Evolutionary conservation across 2,329 filamentous ascomycete genomes (phyloP).

Genomic region (Xylaria sp.): DNA sequence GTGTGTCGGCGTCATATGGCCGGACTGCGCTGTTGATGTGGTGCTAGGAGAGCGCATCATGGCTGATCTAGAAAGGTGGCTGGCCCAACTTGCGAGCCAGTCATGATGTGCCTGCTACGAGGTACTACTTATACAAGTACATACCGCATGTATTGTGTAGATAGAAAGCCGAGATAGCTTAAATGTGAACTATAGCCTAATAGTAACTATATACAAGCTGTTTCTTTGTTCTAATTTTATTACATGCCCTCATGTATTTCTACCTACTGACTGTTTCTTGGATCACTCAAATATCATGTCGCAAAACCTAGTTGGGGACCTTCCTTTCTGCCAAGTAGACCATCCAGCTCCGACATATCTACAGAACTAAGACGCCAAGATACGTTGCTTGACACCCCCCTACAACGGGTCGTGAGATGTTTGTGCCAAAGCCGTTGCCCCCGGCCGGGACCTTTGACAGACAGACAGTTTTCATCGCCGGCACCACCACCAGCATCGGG

Average conservation of each 20-base stretch:
- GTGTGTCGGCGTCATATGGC: conserved; percentile 31
- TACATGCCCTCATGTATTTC: no score
- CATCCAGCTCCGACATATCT: not conserved
- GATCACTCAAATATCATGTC: no score
- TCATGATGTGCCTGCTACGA: not conserved
- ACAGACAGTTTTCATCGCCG: not conserved
- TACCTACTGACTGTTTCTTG: no score
- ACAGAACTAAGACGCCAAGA: not conserved
- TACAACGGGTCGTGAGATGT: not conserved
- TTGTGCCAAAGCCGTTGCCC: not conserved
- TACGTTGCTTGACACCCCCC: not conserved
- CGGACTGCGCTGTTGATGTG: conserved; percentile 29
- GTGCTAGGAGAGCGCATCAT: conserved; percentile 28
- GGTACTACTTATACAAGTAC: not conserved
- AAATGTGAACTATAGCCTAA: no score
- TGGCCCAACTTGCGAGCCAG: conserved; percentile 11
- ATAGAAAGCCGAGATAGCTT: no score
- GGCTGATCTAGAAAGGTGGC: conserved; percentile 33
- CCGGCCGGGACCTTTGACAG: not conserved
- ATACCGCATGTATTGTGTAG: no score
- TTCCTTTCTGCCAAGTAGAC: no score
- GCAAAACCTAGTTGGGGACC: no score
- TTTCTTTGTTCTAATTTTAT: no score
- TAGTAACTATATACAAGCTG: no score
- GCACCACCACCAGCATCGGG: not conserved